phyloP scores from a whole-genome alignment of 2,329 filamentous ascomycete species.

The Hymenoscyphus albidus region DNA sequence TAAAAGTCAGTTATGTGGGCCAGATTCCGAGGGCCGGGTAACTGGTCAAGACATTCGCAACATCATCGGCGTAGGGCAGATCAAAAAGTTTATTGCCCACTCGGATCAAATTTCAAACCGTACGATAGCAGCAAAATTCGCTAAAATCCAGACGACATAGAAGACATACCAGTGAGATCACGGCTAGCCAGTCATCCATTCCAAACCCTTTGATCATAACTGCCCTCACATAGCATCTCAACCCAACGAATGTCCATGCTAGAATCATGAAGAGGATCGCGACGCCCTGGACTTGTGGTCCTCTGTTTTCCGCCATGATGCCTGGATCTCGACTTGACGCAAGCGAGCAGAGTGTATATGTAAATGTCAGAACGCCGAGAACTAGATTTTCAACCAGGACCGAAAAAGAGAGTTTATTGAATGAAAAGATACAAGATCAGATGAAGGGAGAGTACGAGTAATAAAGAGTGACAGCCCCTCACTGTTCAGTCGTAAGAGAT shows the following conservation, averaged over 20 bases:
- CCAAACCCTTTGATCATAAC: constrained; percentile 31
- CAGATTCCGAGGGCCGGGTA: not conserved
- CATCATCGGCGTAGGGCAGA: constrained; percentile 4
- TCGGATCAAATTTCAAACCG: not conserved
- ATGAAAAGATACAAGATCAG: not conserved
- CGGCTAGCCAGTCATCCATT: constrained; percentile 26
- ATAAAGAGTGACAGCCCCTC: not conserved
- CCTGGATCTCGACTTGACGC: not conserved
- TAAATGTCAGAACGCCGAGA: not conserved
- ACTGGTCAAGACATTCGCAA: constrained; percentile 2
- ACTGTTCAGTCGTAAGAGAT: not conserved
- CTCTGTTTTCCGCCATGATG: constrained; percentile 17
- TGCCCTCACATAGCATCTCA: constrained; percentile 27
- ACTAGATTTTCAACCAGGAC: not conserved
- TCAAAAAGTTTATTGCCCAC: not conserved
- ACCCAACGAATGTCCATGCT: constrained; percentile 28
- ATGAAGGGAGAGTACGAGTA: not conserved
- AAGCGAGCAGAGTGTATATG: not conserved
- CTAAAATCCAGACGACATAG: not conserved
- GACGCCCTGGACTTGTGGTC: constrained; percentile 34
- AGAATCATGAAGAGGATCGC: constrained; percentile 37
- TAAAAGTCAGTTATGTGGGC: constrained; percentile 1
- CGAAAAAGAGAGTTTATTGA: not conserved
- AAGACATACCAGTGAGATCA: constrained; percentile 25
- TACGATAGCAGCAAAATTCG: not conserved